phyloP scores from a whole-genome alignment of 345 rosid species.

The Pelargonium nanum region DNA sequence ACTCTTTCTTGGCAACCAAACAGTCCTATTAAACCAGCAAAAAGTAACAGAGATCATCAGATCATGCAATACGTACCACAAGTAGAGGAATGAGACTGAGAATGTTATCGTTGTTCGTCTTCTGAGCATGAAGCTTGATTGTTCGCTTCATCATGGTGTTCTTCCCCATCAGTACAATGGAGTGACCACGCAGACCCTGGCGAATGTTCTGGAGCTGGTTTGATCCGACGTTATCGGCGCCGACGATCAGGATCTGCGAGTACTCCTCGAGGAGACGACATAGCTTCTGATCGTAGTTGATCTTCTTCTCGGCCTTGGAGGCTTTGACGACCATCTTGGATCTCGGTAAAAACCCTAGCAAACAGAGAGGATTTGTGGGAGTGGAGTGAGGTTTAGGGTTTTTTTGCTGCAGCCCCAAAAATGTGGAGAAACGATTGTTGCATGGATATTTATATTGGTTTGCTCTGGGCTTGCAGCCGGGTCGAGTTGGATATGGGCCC shows the following conservation, averaged over 20 bases:
- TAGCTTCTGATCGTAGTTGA: constrained; percentile 50
- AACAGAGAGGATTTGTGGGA: neutral
- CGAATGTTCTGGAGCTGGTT: constrained; percentile 62
- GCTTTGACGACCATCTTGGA: constrained; percentile 15
- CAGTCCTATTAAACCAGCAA: neutral
- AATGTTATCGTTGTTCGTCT: constrained; percentile 30
- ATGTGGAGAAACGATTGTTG: neutral
- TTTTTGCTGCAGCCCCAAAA: too few species aligned
- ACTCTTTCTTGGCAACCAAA: neutral
- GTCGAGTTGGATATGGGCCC: neutral
- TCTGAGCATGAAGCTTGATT: constrained; percentile 50
- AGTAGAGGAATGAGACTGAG: constrained; percentile 50
- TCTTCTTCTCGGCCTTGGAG: constrained; percentile 45
- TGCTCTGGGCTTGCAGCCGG: neutral
- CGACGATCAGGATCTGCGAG: constrained; percentile 50
- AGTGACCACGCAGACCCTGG: constrained; percentile 54
- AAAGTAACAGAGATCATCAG: neutral
- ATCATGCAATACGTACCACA: constrained; percentile 28
- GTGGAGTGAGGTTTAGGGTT: too few species aligned
- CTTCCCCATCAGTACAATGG: constrained; percentile 60
- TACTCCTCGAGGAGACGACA: constrained; percentile 63
- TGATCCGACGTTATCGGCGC: constrained; percentile 72
- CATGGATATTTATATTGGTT: neutral
- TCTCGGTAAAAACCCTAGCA: neutral
- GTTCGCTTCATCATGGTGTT: constrained; percentile 84